Conservation (phyloP, 441 rosid species). For the Populus hybrid region DNA sequence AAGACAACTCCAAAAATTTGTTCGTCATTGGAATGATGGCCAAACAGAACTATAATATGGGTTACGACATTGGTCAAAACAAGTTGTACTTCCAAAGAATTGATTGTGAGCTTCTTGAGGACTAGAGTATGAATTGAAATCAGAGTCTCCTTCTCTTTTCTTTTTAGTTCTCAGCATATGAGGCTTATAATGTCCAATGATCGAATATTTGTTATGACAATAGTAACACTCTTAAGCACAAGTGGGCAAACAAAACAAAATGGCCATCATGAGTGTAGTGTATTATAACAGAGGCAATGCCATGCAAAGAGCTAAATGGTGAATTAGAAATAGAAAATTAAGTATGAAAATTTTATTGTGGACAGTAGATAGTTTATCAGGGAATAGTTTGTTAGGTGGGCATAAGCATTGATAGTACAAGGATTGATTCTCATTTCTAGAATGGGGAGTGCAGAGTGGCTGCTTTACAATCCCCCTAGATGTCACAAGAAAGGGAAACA, state of each 20-base stretch:
- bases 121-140: not conserved
- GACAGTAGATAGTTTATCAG: not conserved
- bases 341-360: not conserved
- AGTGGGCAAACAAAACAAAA: not conserved
- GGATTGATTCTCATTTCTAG: not conserved
- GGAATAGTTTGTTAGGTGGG: not conserved
- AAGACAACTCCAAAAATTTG: not conserved
- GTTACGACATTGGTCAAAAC: slow-evolving; percentile 6
- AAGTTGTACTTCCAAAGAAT: slow-evolving; percentile 21
- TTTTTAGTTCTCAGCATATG: not conserved
- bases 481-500: slow-evolving; percentile 3
- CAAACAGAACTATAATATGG: slow-evolving; percentile 21
- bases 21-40: slow-evolving; percentile 22
- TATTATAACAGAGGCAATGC: not conserved
- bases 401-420: not conserved
- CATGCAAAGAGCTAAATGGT: not conserved
- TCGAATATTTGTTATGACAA: not conserved
- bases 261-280: not conserved
- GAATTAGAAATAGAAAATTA: too few relatives aligned
- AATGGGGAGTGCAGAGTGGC: not conserved
- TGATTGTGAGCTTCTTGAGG: slow-evolving; percentile 21
- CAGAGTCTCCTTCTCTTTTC: not conserved
- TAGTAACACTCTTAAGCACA: not conserved
- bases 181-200: not conserved
- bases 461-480: not conserved